These are phyloP conservation scores for Inga oerstediana DNA, from an alignment of 306 rosid species.

Conservation along the genomic window DNA sequence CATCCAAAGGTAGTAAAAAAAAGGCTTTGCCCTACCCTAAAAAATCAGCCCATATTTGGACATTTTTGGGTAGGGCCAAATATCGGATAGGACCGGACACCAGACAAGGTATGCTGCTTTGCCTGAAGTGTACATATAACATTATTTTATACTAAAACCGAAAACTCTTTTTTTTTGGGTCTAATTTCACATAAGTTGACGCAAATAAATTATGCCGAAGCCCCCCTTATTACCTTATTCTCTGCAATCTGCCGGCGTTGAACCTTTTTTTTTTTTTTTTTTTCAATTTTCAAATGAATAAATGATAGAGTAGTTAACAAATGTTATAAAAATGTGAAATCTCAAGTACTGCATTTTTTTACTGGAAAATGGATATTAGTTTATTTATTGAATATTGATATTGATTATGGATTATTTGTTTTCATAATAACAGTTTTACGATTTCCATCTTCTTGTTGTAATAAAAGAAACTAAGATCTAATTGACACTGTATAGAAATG, in stretches of 20 bases:
- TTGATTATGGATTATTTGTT: not conserved
- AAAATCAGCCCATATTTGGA: too few species aligned
- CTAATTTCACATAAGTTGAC: too few species aligned
- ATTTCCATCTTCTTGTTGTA: not conserved
- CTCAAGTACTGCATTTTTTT: not conserved
- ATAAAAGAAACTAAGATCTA: not conserved
- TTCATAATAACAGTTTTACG: not conserved
- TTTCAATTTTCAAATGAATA: not conserved
- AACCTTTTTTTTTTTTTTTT: too few species aligned
- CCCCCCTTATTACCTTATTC: not conserved
- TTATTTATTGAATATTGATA: too few species aligned
- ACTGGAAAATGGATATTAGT: not conserved
- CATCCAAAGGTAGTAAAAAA: too few species aligned
- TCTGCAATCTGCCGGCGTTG: not conserved
- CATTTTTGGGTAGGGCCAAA: too few species aligned
- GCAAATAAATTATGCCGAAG: not conserved
- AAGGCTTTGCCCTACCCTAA: too few species aligned
- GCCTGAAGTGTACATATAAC: too few species aligned
- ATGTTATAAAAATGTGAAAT: too few species aligned
- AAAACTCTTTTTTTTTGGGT: too few species aligned
- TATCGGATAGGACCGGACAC: too few species aligned
- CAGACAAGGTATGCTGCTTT: rapidly evolving
- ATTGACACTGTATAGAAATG: not conserved
- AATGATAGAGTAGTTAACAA: not conserved
- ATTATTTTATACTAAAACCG: too few species aligned